Evolutionary conservation across 257 asterid species (phyloP).

Genomic region (Solanum chiquidenum): DNA sequence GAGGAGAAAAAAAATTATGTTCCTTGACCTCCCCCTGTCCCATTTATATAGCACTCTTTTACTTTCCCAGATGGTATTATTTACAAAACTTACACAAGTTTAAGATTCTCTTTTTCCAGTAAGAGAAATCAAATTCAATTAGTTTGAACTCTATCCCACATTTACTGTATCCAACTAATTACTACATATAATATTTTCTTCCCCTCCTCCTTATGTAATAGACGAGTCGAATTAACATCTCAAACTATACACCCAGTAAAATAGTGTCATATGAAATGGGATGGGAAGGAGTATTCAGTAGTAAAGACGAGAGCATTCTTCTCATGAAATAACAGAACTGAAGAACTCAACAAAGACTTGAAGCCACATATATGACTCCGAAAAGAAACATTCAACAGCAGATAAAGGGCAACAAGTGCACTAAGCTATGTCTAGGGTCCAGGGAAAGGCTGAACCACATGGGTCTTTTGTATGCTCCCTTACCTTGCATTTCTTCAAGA

Average conservation of each 20-base stretch:
- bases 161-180: neutral
- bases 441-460: neutral
- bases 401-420: neutral
- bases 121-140: neutral
- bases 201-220: neutral
- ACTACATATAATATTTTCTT: neutral
- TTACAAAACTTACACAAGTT: neutral
- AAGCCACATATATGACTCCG: neutral
- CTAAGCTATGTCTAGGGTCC: neutral
- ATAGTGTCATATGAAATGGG: neutral
- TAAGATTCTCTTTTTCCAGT: neutral
- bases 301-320: neutral
- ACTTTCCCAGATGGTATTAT: neutral
- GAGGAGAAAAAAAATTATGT: neutral
- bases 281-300: neutral
- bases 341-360: neutral
- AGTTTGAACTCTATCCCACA: neutral
- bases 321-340: neutral
- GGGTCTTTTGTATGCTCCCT: neutral
- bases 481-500: neutral
- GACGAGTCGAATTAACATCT: neutral
- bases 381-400: neutral
- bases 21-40: neutral
- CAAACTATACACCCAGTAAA: neutral
- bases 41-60: neutral